Evolutionary conservation across 169 alveolate species (phyloP).

Genomic region (Plasmodium yoelii): DNA sequence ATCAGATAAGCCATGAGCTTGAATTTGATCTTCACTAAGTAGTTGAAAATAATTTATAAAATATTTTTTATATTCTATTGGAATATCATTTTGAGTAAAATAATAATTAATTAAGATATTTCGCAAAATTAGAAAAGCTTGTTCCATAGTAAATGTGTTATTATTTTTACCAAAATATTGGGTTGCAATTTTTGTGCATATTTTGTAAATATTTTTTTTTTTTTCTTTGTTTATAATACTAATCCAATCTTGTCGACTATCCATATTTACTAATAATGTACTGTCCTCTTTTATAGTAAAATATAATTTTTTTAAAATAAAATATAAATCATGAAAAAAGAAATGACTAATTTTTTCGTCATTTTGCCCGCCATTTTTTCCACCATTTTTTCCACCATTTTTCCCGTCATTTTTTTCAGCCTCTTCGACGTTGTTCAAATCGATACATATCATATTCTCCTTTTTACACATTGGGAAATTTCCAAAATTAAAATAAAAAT

Average conservation of each 20-base stretch:
- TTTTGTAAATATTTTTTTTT: slow-evolving; percentile 25
- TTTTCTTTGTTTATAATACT: slow-evolving; percentile 5
- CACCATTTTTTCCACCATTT: too few relatives aligned
- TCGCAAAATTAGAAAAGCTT: slow-evolving; percentile 40
- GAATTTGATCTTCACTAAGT: background rate
- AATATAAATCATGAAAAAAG: slow-evolving; percentile 41
- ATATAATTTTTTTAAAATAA: slow-evolving; percentile 38
- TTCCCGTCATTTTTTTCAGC: background rate
- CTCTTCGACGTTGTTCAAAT: slow-evolving; percentile 16
- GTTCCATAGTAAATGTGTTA: slow-evolving; percentile 61
- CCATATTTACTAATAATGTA: slow-evolving; percentile 1
- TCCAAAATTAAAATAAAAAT: slow-evolving; percentile 74
- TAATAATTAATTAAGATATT: slow-evolving; percentile 35
- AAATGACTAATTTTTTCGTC: slow-evolving; percentile 2
- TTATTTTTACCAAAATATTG: background rate
- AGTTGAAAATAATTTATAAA: slow-evolving; percentile 29
- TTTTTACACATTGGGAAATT: slow-evolving; percentile 39
- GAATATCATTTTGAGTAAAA: slow-evolving; percentile 25
- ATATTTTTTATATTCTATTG: slow-evolving; percentile 10
- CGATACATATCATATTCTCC: slow-evolving; percentile 63
- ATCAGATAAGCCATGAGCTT: background rate
- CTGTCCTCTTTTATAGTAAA: background rate
- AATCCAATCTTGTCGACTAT: slow-evolving; percentile 29
- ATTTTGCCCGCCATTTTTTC: too few relatives aligned
- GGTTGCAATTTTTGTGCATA: slow-evolving; percentile 9